Evolutionary conservation across 2,329 filamentous ascomycete species (phyloP), one percentile per base, ranked within the genome.

Genomic region (Alternaria triticina): DNA sequence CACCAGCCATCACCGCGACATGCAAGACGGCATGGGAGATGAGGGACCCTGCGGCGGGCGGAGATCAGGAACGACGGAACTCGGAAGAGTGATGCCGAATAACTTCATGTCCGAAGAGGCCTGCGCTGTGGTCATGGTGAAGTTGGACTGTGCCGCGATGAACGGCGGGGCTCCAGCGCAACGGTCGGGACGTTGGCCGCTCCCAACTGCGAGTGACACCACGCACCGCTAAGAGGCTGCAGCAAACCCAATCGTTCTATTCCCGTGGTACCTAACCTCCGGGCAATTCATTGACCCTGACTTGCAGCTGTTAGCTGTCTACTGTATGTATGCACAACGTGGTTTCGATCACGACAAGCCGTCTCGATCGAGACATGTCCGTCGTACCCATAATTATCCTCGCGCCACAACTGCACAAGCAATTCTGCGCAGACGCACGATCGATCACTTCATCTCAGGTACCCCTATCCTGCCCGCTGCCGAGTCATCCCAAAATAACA

Each of bases 141-240:
- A 36, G 33, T 36, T 36, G 33, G 33, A 36, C 33, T 36, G 45
- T 52, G 40, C 51, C n/a, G 25, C 50, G n/a, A 44, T 46, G 57
- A 59, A 52, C 49, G 54, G 55, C 54, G 57, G 59, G 55, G 54
- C 54, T 62, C 59, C 17, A 47, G 36, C 22, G 40, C 55, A 62
- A 62, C 55, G 49, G 59, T 44, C 43, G 65, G 60, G 59, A 68
- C 63, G 59, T 68, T 63, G 54, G 36, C 54, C 57, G 59, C 20
- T 58, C 44, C 52, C 58, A 46, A 54, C 27, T 36, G 36, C 46
- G 57, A 44, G 28, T 46, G 17, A 28, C 30, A 59, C 44, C 52
- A 65, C 59, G 54, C 60, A 54, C 51, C 51, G 56, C 63, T 63
- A 61, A 17, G 27, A 51, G 44, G 59, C 59, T 51, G 47, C 46